These are phyloP conservation scores for Mycena pura DNA, from an alignment of 768 basidiomycete species.

Conservation along the genomic window DNA sequence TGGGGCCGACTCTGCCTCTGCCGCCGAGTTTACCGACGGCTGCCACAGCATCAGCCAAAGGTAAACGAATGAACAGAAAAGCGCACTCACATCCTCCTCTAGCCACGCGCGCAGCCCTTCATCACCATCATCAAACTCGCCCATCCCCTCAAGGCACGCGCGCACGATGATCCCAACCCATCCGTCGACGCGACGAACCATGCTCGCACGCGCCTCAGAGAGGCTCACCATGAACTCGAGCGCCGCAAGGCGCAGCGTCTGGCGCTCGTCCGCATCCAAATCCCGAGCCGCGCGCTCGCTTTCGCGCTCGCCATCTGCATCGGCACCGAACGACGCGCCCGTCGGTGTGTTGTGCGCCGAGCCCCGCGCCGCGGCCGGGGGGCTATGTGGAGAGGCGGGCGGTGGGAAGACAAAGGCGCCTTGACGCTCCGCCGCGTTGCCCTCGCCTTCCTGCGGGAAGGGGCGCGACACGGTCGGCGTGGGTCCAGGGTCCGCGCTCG, in stretches of 20 bases:
- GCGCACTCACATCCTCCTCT: constrained; percentile 70
- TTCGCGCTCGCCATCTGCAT: no score
- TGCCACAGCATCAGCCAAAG: constrained; percentile 33
- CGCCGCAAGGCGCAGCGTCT: constrained; percentile 73
- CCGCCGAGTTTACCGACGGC: constrained; percentile 69
- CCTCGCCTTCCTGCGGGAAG: constrained; percentile 42
- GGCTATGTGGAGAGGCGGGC: constrained; percentile 19
- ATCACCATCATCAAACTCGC: constrained; percentile 65
- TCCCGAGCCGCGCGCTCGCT: constrained; percentile 45
- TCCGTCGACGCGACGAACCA: constrained; percentile 71
- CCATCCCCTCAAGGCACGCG: constrained; percentile 84
- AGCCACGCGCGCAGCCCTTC: constrained; percentile 68
- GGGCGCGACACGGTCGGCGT: constrained; percentile 57
- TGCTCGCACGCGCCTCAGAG: constrained; percentile 73
- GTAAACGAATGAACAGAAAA: neutral
- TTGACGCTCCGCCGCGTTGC: constrained; percentile 32
- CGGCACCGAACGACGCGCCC: constrained; percentile 34
- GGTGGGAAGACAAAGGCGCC: constrained; percentile 51
- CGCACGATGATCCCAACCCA: constrained; percentile 77
- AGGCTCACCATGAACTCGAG: constrained; percentile 85
- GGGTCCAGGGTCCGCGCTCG: constrained; percentile 54
- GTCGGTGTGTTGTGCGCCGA: constrained; percentile 46
- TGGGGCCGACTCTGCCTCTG: constrained; percentile 67
- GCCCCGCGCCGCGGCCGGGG: constrained; percentile 50
- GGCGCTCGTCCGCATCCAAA: constrained; percentile 67